Evolutionary conservation across 1,139 yeast species (phyloP), one percentile per base, ranked within the genome.

Genomic region (Hyphopichia pseudoburtonii): DNA sequence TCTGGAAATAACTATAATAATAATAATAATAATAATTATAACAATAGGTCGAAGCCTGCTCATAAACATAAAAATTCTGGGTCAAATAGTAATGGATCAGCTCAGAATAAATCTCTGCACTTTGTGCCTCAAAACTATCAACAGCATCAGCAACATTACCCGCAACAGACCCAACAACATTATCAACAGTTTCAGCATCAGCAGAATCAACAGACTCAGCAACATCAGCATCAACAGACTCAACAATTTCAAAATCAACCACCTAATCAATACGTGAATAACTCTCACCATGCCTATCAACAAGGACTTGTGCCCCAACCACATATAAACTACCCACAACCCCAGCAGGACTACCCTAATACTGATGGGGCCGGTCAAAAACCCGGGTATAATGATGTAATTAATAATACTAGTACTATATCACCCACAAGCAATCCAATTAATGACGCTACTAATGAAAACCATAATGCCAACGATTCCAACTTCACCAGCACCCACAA

Each of bases 141-240:
- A 28, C 45, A 35, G 21, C 39, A 34, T 11, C 16, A 19, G 15
- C 37, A 29, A 25, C 14, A 32, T 27, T n/a, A 19, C 16, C 11
- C 24, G 10, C 41, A 33, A n/a, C 43, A 38, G 16, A 24, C 10
- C 12, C 41, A 39, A 22, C 42, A 37, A 11, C 32, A 36, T 9
- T 36, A 30, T 14, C 38, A 41, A 25, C 39, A 32, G 11, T 44
- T 34, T n/a, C 40, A 28, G 28, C 39, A 31, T 30, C 50, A 36
- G 33, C 52, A 42, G 22, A 51, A 47, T 29, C 50, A 45, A 28
- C 55, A 49, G 19, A 45, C 49, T 17, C 52, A 45, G 19, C 54
- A 50, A 19, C 56, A 48, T 28, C 50, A 47, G 35, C 46, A 8
- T 5, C 27, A 24, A 24, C 14, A 24, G 10, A 7, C 7, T 7